Conservation (phyloP, 2,329 filamentous ascomycete species). For the Botrytis deweyae region DNA sequence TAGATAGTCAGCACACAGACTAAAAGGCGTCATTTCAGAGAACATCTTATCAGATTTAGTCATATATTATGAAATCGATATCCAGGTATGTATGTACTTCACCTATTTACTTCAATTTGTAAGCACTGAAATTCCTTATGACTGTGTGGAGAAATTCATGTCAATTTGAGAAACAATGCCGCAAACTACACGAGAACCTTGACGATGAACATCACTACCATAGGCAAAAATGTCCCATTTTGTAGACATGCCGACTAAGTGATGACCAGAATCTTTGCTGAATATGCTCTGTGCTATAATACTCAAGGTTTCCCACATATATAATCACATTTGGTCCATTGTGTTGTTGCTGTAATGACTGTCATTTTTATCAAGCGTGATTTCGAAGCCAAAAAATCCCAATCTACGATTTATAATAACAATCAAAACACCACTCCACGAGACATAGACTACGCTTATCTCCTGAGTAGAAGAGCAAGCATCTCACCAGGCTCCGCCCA, state of each 20-base stretch:
- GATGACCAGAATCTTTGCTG: background rate
- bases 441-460: rapidly evolving
- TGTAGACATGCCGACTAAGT: background rate
- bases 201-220: background rate
- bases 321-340: background rate
- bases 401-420: background rate
- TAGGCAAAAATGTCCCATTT: background rate
- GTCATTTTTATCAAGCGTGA: background rate
- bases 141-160: background rate
- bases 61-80: background rate
- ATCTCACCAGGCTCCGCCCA: background rate
- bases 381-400: background rate
- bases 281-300: background rate
- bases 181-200: background rate
- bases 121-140: background rate
- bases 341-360: background rate
- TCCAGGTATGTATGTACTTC: background rate
- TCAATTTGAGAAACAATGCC: background rate
- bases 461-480: background rate
- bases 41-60: background rate
- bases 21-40: background rate
- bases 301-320: background rate
- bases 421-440: background rate
- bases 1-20: background rate
- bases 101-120: background rate